Conservation (phyloP, 2,329 filamentous ascomycete genomes). For the Lachnellula hyalina region DNA sequence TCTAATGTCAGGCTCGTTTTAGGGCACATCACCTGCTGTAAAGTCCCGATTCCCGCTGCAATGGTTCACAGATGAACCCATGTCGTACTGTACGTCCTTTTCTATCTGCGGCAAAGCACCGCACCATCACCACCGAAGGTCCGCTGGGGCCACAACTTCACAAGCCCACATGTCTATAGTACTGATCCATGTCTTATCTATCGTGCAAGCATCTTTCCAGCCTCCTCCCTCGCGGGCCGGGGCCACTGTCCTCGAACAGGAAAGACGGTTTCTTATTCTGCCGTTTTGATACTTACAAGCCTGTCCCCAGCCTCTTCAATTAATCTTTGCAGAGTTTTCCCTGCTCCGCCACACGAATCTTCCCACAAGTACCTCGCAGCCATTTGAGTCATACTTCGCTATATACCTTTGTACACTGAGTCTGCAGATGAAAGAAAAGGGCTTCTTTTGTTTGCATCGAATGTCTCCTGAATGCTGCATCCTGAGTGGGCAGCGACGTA, state of each 20-base stretch:
- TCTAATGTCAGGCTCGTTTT: constrained; percentile 5
- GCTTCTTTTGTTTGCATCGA: constrained; percentile 9
- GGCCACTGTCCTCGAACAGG: not conserved
- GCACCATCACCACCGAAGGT: not conserved
- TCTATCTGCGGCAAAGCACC: not conserved
- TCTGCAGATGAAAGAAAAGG: not conserved
- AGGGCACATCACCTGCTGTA: constrained; percentile 4
- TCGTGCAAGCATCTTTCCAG: not conserved
- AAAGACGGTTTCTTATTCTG: constrained; percentile 5
- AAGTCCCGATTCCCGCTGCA: constrained; percentile 3
- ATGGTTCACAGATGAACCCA: constrained; percentile 7
- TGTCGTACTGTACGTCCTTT: not conserved
- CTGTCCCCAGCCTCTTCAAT: constrained; percentile 7
- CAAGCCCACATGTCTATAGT: not conserved
- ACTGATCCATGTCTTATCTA: not conserved
- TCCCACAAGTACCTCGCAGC: not conserved
- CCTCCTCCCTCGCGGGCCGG: not conserved
- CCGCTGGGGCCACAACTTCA: not conserved
- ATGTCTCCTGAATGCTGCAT: not conserved
- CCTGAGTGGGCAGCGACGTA: not conserved
- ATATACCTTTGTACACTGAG: constrained; percentile 1
- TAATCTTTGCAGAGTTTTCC: constrained; percentile 24
- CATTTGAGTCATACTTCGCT: constrained; percentile 5
- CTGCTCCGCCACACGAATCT: constrained; percentile 2
- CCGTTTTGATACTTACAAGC: constrained; percentile 11